Base-by-base conservation (phyloP, 345 rosid species). In the Litchi chinensis region DNA sequence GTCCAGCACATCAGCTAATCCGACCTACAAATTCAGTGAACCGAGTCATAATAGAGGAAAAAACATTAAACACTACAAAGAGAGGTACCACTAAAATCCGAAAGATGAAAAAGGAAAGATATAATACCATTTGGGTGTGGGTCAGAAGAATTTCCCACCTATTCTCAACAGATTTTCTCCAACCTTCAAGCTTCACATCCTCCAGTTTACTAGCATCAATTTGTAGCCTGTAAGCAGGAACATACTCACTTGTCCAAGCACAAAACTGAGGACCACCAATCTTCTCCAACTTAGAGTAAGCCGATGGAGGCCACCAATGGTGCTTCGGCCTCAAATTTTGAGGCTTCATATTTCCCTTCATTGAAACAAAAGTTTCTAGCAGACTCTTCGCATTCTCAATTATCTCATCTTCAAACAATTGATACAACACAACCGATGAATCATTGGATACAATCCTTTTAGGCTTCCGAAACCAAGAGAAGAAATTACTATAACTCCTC, bases 81-180 rank as follows among this genome's bases (percentile, higher is more conserved):
- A 75, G 65, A 62, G 69, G 12, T 73, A 18, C n/a, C 67, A 21
- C 3, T 67, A 60, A n/a, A 62, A 79, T n/a, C 26, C 26, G 39
- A 26, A 22, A 81, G 52, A 37, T 67, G 22, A 44, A 60, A 70
- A 78, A 76, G 79, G 79, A 76, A 68, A 73, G 74, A 83, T 76
- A 62, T 71, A 11, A 37, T 91, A 95, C 98, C 99, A 95, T 93
- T 85, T 95, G 98, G 68, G 97, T 87, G 85, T 93, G 97, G 50
- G 98, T 92, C 87, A 95, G 84, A 84, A 91, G 89, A 87, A 91
- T 91, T 86, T 93, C 96, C 90, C 88, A 89, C 85, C 75, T 87
- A 88, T 89, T 86, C 80, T 77, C 88, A 2, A 71, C 76, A 21
- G 84, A 82, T 80, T 87, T 80, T 78, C 82, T 88, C 98, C 99